Conservation (phyloP, 495 filamentous ascomycete species). For the Aspergillus baeticus region DNA sequence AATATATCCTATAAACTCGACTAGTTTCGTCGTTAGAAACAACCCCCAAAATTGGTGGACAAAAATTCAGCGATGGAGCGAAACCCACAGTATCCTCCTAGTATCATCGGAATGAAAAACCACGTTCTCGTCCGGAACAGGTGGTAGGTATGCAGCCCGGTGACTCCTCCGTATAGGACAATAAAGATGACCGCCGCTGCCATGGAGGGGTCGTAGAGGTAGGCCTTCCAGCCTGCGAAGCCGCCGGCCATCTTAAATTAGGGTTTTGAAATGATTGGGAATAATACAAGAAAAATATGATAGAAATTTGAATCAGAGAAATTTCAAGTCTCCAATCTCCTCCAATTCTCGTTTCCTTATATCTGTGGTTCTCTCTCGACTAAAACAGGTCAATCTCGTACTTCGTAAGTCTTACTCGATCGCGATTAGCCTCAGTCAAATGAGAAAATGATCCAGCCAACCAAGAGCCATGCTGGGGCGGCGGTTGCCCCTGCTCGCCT, state of each 20-base stretch:
- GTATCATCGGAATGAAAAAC: conserved; percentile 53
- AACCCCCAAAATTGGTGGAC: background rate
- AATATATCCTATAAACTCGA: conserved; percentile 41
- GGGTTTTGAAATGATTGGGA: background rate
- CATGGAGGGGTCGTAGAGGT: conserved; percentile 51
- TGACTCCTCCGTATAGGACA: conserved; percentile 42
- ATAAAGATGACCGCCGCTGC: conserved; percentile 47
- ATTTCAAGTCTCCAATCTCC: no score
- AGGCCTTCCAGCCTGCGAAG: conserved; percentile 26
- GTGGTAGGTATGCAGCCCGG: conserved; percentile 39
- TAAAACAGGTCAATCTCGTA: background rate
- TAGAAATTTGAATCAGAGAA: background rate
- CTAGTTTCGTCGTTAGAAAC: conserved; percentile 11
- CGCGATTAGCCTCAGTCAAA: background rate
- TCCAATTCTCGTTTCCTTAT: background rate
- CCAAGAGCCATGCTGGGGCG: no score
- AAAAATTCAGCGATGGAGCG: background rate
- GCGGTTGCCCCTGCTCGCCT: no score
- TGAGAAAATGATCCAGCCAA: background rate
- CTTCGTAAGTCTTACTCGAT: background rate
- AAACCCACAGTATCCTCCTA: conserved; percentile 51
- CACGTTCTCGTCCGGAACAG: conserved; percentile 39
- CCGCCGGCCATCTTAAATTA: background rate
- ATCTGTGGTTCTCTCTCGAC: background rate
- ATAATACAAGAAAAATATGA: background rate